phyloP scores from a whole-genome alignment of 2,329 filamentous ascomycete species.

The Piedraia hortae region DNA sequence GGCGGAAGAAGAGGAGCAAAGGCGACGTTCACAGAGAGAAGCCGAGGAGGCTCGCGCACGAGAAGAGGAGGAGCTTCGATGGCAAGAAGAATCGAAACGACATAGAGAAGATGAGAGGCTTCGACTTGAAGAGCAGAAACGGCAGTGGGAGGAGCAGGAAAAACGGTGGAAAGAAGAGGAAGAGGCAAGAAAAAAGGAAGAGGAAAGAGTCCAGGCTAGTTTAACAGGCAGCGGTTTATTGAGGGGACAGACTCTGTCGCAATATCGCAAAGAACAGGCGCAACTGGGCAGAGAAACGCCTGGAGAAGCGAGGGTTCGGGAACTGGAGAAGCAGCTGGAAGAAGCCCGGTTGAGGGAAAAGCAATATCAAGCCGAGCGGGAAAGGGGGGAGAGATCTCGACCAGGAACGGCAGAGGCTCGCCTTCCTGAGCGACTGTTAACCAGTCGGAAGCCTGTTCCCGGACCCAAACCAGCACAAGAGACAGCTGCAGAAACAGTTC shows the following conservation, averaged over 20 bases:
- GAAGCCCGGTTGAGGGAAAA: slow-evolving; percentile 38
- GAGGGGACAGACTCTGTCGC: slow-evolving; percentile 60
- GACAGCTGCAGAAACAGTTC: slow-evolving; percentile 24
- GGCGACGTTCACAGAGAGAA: slow-evolving; percentile 22
- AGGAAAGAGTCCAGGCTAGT: slow-evolving; percentile 41
- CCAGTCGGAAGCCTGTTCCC: slow-evolving; percentile 36
- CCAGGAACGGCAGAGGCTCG: neutral
- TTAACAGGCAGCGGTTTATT: slow-evolving; percentile 25
- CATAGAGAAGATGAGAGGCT: slow-evolving; percentile 30
- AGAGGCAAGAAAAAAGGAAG: slow-evolving; percentile 40
- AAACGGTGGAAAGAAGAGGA: slow-evolving; percentile 52
- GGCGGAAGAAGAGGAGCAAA: slow-evolving; percentile 25
- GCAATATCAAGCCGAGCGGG: slow-evolving; percentile 33
- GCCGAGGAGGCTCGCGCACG: slow-evolving; percentile 31
- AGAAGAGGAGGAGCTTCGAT: slow-evolving; percentile 34
- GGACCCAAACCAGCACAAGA: slow-evolving; percentile 37
- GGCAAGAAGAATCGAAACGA: slow-evolving; percentile 36
- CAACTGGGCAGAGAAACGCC: slow-evolving; percentile 14
- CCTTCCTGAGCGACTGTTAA: slow-evolving; percentile 14
- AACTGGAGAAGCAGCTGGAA: slow-evolving; percentile 50
- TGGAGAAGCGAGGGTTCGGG: slow-evolving; percentile 42
- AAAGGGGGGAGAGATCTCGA: slow-evolving; percentile 15
- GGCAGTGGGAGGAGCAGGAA: slow-evolving; percentile 54
- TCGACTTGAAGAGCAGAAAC: slow-evolving; percentile 37
- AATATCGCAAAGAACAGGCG: slow-evolving; percentile 50